phyloP scores from a whole-genome alignment of 2,329 filamentous ascomycete species.

The Lachnellula hyalina region DNA sequence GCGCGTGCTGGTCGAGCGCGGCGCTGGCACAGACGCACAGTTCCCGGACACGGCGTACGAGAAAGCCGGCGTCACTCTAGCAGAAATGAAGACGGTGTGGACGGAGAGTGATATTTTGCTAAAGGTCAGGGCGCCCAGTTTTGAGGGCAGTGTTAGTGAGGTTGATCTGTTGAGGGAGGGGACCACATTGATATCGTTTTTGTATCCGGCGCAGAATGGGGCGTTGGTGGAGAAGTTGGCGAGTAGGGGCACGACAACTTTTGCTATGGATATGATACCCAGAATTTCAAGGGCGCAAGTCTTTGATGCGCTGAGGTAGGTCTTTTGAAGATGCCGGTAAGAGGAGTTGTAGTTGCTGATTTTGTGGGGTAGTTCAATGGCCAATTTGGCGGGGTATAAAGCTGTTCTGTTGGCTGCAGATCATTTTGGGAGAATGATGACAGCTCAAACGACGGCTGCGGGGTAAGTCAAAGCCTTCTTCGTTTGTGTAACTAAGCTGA shows the following conservation, averaged over 20 bases:
- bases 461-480: constrained; percentile 42
- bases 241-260: constrained; percentile 64
- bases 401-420: constrained; percentile 87
- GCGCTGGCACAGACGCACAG: constrained; percentile 72
- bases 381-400: constrained; percentile 91
- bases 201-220: constrained; percentile 79
- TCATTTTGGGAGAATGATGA: constrained; percentile 81
- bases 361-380: constrained; percentile 65
- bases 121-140: constrained; percentile 72
- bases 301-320: constrained; percentile 67
- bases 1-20: constrained; percentile 71
- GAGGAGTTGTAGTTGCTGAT: constrained; percentile 6
- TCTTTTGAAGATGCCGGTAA: neutral
- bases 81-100: constrained; percentile 67
- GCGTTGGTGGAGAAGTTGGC: constrained; percentile 69
- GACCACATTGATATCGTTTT: constrained; percentile 73
- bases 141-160: constrained; percentile 55
- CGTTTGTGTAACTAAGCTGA: constrained; percentile 23
- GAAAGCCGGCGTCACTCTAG: constrained; percentile 71
- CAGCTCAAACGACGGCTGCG: constrained; percentile 84
- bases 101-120: constrained; percentile 70
- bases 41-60: constrained; percentile 74
- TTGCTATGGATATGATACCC: constrained; percentile 92
- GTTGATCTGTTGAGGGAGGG: constrained; percentile 61
- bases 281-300: constrained; percentile 84